phyloP scores from a whole-genome alignment of 306 rosid genomes.

The Pterocarpus santalinus region DNA sequence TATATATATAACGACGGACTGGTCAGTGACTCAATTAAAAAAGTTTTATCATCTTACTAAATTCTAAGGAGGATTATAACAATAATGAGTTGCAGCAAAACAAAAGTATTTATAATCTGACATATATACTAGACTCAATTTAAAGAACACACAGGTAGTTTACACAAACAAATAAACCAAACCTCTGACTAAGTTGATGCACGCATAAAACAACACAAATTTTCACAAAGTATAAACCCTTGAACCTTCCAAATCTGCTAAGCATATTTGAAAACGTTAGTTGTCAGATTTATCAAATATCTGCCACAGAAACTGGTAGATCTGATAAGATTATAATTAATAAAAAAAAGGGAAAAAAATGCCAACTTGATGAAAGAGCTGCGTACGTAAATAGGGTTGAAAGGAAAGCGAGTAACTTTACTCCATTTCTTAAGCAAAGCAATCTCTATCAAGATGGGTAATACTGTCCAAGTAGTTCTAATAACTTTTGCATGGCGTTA shows the following conservation, averaged over 20 bases:
- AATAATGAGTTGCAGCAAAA: background rate
- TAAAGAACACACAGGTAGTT: background rate
- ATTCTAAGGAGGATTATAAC: background rate
- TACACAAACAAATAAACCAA: background rate
- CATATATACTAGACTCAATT: background rate
- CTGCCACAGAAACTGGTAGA: background rate
- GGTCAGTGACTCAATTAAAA: background rate
- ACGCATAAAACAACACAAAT: background rate
- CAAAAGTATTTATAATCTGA: background rate
- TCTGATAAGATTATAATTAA: background rate
- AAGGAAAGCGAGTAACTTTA: background rate
- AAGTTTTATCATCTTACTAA: background rate
- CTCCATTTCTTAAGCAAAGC: background rate
- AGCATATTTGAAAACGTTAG: background rate
- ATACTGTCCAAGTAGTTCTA: background rate
- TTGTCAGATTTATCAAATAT: background rate
- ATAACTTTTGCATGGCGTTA: background rate
- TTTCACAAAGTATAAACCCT: background rate
- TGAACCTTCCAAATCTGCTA: background rate
- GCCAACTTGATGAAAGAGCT: background rate
- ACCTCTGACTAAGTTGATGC: background rate
- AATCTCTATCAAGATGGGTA: background rate
- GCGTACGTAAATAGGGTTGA: background rate
- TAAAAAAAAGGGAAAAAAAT: background rate
- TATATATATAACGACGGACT: too few relatives aligned